These are phyloP conservation scores for Hymenoscyphus albidus DNA, from an alignment of 2,329 filamentous ascomycete genomes.

Conservation along the genomic window DNA sequence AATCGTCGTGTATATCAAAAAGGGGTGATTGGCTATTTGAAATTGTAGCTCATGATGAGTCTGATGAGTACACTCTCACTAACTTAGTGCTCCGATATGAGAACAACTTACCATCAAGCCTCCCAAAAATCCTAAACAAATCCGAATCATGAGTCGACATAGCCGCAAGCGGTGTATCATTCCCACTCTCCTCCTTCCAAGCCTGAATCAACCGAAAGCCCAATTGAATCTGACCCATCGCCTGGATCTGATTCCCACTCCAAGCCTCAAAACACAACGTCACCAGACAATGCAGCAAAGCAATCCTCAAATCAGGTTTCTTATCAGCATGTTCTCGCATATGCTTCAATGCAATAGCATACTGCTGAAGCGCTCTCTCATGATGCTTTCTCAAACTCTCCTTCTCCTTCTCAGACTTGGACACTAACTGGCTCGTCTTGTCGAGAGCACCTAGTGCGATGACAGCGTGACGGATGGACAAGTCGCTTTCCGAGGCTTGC, in stretches of 20 bases:
- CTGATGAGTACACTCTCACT: no score
- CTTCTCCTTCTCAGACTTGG: slow-evolving; percentile 11
- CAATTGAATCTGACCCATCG: slow-evolving; percentile 21
- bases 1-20: no score
- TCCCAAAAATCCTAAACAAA: slow-evolving; percentile 15
- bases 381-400: slow-evolving; percentile 17
- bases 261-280: slow-evolving; percentile 57
- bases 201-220: slow-evolving; percentile 30
- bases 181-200: slow-evolving; percentile 15
- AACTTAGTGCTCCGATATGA: neutral
- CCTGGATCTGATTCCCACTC: slow-evolving; percentile 35
- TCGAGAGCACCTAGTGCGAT: slow-evolving; percentile 25
- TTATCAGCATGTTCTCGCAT: slow-evolving; percentile 30
- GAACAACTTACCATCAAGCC: slow-evolving; percentile 11
- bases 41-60: no score
- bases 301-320: slow-evolving; percentile 40
- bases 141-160: slow-evolving; percentile 5
- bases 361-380: slow-evolving; percentile 19
- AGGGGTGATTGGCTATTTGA: no score
- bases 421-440: slow-evolving; percentile 15
- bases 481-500: slow-evolving; percentile 17
- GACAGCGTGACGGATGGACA: slow-evolving; percentile 22
- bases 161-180: slow-evolving; percentile 5
- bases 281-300: slow-evolving; percentile 35
- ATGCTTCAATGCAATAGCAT: slow-evolving; percentile 17